Percentiles rank a stretch among this genome's conserved stretches.
Conservation (phyloP, 2,329 filamentous ascomycete genomes). For the Nemania sp. region DNA sequence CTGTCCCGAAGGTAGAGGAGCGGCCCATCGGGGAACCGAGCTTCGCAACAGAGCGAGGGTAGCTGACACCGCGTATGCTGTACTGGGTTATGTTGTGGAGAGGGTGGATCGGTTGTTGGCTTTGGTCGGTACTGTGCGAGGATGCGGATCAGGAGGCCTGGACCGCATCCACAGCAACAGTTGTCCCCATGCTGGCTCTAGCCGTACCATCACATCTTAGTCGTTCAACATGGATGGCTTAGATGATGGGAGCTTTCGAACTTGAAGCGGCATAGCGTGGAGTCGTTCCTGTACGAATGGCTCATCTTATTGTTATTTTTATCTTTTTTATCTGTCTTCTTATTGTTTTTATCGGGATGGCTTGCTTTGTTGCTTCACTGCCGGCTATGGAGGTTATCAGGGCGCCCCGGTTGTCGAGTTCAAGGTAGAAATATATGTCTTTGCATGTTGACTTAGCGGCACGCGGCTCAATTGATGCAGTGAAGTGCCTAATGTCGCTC, state of each 20-base stretch:
- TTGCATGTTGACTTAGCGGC: too few relatives aligned
- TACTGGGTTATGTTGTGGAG: neutral
- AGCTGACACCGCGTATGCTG: neutral
- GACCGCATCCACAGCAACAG: constrained; percentile 7
- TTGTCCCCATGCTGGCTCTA: constrained; percentile 10
- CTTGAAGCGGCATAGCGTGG: constrained; percentile 25
- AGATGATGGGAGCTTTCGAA: constrained; percentile 6
- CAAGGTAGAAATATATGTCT: too few relatives aligned
- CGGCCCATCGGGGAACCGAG: neutral
- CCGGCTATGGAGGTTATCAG: too few relatives aligned
- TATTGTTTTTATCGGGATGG: too few relatives aligned
- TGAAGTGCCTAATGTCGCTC: too few relatives aligned
- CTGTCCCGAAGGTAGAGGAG: constrained; percentile 10
- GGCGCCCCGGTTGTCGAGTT: too few relatives aligned
- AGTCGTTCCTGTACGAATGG: constrained; percentile 2
- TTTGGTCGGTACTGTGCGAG: neutral
- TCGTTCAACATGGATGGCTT: too few relatives aligned
- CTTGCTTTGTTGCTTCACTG: too few relatives aligned
- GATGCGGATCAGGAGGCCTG: neutral
- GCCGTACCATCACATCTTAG: constrained; percentile 2
- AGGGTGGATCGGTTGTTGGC: neutral
- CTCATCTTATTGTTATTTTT: neutral
- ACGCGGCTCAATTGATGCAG: too few relatives aligned
- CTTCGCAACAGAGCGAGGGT: neutral
- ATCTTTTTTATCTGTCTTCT: too few relatives aligned